Percentiles rank a stretch among this genome's conserved stretches.
Conservation (phyloP, 108 stramenopile species). For the Pseudonitzschia pungens region DNA sequence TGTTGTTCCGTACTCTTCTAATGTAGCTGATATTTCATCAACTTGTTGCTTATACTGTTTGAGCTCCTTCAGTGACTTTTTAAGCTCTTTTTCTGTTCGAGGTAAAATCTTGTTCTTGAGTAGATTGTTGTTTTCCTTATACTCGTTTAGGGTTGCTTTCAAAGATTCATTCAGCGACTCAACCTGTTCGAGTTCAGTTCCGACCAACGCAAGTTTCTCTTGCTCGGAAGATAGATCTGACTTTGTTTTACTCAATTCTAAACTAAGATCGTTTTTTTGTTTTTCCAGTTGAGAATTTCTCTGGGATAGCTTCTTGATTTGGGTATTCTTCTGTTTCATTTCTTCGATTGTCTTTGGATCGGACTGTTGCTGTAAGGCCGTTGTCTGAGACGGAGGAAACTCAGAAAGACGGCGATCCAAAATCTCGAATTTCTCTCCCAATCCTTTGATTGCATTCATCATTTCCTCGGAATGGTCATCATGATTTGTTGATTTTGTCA, state of each 20-base stretch:
- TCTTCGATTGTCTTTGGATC: background rate
- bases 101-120: conserved; percentile 38
- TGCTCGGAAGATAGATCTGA: conserved; percentile 1
- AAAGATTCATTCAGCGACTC: conserved; percentile 24
- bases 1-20: conserved; percentile 26
- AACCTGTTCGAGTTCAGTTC: conserved; percentile 17
- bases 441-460: conserved; percentile 16
- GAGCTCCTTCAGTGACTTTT: conserved; percentile 25
- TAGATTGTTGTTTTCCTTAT: conserved; percentile 25
- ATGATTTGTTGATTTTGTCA: conserved; percentile 14
- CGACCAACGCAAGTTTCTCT: conserved; percentile 7
- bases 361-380: background rate
- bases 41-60: conserved; percentile 10
- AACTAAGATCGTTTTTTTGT: conserved; percentile 10
- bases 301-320: conserved; percentile 17
- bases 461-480: conserved; percentile 9
- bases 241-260: conserved; percentile 21
- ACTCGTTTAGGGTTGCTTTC: conserved; percentile 12
- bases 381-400: background rate
- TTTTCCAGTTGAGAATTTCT: conserved; percentile 24
- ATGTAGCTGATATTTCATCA: conserved; percentile 15
- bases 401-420: conserved; percentile 8
- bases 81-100: conserved; percentile 36
- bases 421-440: conserved; percentile 12
- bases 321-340: conserved; percentile 6